Evolutionary conservation across 768 basidiomycete genomes (phyloP).

Genomic region (Gautieria morchelliformis): DNA sequence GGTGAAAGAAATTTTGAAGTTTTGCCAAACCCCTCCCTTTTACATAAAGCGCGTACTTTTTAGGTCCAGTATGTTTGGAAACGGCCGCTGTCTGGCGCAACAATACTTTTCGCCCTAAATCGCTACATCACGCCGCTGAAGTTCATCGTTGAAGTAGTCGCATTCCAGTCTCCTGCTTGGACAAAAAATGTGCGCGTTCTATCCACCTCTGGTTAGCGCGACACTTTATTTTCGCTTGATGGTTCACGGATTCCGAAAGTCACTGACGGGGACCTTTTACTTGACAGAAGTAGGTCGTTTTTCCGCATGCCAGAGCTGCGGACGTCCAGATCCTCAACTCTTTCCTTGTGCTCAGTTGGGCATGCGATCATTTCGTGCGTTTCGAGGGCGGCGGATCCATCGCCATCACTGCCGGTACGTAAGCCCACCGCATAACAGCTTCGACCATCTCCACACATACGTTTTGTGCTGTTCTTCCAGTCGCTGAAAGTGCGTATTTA

Average conservation of each 20-base stretch:
- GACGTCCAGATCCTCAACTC: neutral
- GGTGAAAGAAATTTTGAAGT: neutral
- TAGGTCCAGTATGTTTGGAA: slow-evolving; percentile 7
- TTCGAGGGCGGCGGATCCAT: slow-evolving; percentile 1
- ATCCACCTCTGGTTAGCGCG: too few species aligned
- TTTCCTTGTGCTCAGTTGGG: neutral
- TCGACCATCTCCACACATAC: neutral
- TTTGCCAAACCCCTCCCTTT: neutral
- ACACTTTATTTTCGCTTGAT: too few species aligned
- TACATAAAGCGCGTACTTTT: neutral
- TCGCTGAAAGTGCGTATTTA: neutral
- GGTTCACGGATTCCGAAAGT: neutral
- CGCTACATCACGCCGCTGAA: slow-evolving; percentile 4
- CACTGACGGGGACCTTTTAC: neutral
- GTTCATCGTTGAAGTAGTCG: neutral
- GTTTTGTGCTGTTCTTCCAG: neutral
- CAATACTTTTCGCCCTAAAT: slow-evolving; percentile 4
- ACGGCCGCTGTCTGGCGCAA: neutral
- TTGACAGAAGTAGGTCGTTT: neutral
- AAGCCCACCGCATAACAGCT: neutral
- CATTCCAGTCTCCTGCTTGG: slow-evolving; percentile 2
- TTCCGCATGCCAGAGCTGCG: neutral
- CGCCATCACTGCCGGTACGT: slow-evolving; percentile 4
- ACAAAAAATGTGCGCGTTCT: neutral
- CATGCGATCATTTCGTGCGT: slow-evolving; percentile 4